phyloP scores from a whole-genome alignment of 371 early-diverging fungal species.

The Smittium culicis region DNA sequence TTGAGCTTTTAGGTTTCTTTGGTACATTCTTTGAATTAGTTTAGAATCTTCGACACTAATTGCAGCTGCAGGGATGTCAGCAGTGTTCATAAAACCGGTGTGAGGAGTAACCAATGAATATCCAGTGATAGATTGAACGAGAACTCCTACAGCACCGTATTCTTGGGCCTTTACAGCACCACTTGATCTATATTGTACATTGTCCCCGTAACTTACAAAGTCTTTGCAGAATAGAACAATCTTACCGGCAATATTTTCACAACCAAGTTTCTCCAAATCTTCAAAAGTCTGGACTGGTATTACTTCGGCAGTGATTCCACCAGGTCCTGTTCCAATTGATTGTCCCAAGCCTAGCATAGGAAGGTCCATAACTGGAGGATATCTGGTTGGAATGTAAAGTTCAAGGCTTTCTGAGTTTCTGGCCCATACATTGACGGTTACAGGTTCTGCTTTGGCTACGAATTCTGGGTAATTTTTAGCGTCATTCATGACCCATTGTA shows the following conservation, averaged over 20 bases:
- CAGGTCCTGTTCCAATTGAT: conserved; percentile 32
- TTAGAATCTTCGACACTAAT: conserved; percentile 39
- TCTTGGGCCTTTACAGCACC: conserved; percentile 37
- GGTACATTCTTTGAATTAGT: conserved; percentile 30
- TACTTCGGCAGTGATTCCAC: conserved; percentile 36
- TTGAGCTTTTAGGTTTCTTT: conserved; percentile 20
- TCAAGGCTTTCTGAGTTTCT: conserved; percentile 36
- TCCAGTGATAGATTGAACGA: conserved; percentile 37
- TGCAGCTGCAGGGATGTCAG: conserved; percentile 39
- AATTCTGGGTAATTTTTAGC: conserved; percentile 28
- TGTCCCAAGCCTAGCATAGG: conserved; percentile 38
- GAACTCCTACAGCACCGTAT: conserved; percentile 36
- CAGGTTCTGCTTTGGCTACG: conserved; percentile 36
- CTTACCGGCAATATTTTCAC: conserved; percentile 30
- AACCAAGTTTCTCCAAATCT: conserved; percentile 29
- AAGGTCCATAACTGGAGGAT: conserved; percentile 21
- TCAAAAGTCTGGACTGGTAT: conserved; percentile 33
- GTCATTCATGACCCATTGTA: conserved; percentile 35
- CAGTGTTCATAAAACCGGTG: conserved; percentile 31
- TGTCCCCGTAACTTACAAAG: conserved; percentile 26
- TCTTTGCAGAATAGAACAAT: conserved; percentile 37
- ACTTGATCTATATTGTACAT: conserved; percentile 20
- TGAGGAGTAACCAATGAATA: conserved; percentile 33
- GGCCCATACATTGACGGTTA: conserved; percentile 34
- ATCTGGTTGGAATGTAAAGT: conserved; percentile 34